phyloP scores from a whole-genome alignment of 2,329 filamentous ascomycete species.

The Alternaria dauci region DNA sequence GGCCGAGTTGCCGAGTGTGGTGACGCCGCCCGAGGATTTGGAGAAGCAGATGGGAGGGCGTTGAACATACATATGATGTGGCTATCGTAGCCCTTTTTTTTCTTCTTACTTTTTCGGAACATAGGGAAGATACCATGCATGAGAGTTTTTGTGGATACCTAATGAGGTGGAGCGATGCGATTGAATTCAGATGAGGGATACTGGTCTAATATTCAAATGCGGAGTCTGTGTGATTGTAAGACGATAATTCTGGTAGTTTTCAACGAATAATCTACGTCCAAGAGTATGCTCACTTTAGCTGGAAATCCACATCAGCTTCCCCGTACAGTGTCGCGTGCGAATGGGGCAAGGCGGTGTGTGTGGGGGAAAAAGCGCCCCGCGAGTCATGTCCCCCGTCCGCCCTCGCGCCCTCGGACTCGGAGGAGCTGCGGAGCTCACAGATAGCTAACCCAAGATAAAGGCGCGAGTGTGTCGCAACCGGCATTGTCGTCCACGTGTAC shows the following conservation, averaged over 20 bases:
- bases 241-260: not conserved
- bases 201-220: not conserved
- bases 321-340: not conserved
- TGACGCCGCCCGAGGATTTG: constrained; percentile 34
- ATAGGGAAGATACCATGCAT: constrained; percentile 3
- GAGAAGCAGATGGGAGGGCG: constrained; percentile 26
- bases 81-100: too few relatives aligned
- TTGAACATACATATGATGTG: too few relatives aligned
- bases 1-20: constrained; percentile 29
- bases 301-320: not conserved
- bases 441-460: constrained; percentile 11
- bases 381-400: constrained; percentile 29
- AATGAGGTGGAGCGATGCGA: not conserved
- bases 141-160: not conserved
- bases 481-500: constrained; percentile 6
- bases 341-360: constrained; percentile 11
- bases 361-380: not conserved
- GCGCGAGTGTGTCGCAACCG: constrained; percentile 21
- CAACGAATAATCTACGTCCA: not conserved
- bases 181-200: not conserved
- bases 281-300: not conserved
- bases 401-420: constrained; percentile 22
- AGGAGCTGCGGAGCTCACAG: not conserved
- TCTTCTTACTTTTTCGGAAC: not conserved
- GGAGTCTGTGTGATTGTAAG: too few relatives aligned